Percentiles rank a stretch among this genome's conserved stretches.
These are phyloP conservation scores for Blastosporella zonata DNA, from an alignment of 1,284 basidiomycete genomes.

Conservation along the genomic window DNA sequence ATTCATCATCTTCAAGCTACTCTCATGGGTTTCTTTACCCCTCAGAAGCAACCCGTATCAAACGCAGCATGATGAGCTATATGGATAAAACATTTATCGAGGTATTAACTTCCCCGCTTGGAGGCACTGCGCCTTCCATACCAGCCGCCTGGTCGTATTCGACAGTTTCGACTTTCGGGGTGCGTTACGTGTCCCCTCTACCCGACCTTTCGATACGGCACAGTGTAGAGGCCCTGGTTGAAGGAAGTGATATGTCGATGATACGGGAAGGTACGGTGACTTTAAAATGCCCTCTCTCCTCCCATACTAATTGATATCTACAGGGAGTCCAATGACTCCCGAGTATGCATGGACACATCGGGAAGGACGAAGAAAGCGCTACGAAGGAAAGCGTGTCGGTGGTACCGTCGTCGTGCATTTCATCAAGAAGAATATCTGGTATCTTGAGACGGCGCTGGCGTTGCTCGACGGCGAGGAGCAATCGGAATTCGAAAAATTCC, in stretches of 20 bases:
- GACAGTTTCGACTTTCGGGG: slow-evolving; percentile 84
- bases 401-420: slow-evolving; percentile 96
- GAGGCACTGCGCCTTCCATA: slow-evolving; percentile 31
- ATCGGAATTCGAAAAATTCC: slow-evolving; percentile 39
- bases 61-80: slow-evolving; percentile 42
- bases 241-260: slow-evolving; percentile 81
- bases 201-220: slow-evolving; percentile 67
- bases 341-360: slow-evolving; percentile 66
- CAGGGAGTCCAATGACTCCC: slow-evolving; percentile 54
- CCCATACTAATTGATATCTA: slow-evolving; percentile 1
- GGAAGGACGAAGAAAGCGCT: slow-evolving; percentile 66
- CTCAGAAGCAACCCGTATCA: slow-evolving; percentile 76
- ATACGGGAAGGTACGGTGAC: slow-evolving; percentile 50
- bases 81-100: slow-evolving; percentile 38
- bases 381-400: slow-evolving; percentile 72
- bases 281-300: background rate
- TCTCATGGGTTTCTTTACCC: slow-evolving; percentile 98
- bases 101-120: slow-evolving; percentile 22
- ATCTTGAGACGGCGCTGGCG: slow-evolving; percentile 88
- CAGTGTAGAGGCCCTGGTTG: slow-evolving; percentile 89
- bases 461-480: slow-evolving; percentile 74
- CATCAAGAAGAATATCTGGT: slow-evolving; percentile 97
- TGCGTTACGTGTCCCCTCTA: slow-evolving; percentile 73
- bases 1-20: slow-evolving; percentile 51
- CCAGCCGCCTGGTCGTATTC: slow-evolving; percentile 73